Conservation (phyloP, 2,329 filamentous ascomycete genomes). For the Camillea tinctor region DNA sequence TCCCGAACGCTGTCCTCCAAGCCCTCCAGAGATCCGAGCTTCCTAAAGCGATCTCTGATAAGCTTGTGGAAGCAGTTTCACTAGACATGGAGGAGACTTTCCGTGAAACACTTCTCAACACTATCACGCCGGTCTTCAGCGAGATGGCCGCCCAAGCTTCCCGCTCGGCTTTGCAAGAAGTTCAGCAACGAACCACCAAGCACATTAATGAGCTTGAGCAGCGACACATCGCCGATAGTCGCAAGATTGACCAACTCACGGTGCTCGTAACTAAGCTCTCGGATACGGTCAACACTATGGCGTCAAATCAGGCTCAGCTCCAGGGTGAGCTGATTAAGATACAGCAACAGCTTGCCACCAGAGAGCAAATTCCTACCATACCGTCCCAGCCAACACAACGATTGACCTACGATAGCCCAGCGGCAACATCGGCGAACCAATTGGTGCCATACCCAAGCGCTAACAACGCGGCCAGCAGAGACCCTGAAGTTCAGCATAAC, state of each 20-base stretch:
- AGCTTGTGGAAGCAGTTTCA: constrained; percentile 65
- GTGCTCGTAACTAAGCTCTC: constrained; percentile 64
- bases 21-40: constrained; percentile 74
- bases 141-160: constrained; percentile 64
- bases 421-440: constrained; percentile 35
- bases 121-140: constrained; percentile 65
- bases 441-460: constrained; percentile 39
- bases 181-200: constrained; percentile 61
- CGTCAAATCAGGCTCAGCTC: constrained; percentile 64
- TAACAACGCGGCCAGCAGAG: constrained; percentile 45
- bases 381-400: constrained; percentile 22
- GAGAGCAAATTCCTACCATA: constrained; percentile 36
- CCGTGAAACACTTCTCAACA: constrained; percentile 56
- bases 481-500: constrained; percentile 54
- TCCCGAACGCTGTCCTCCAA: constrained; percentile 66
- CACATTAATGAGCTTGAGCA: constrained; percentile 51
- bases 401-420: constrained; percentile 28
- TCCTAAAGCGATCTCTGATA: constrained; percentile 69
- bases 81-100: constrained; percentile 70
- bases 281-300: constrained; percentile 69
- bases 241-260: constrained; percentile 73
- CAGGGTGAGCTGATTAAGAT: constrained; percentile 63
- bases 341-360: constrained; percentile 45
- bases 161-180: constrained; percentile 65
- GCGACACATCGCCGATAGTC: constrained; percentile 50